Percentiles rank a stretch among this genome's conserved stretches.
These are phyloP conservation scores for Ajuga reptans DNA, from an alignment of 305 asterid genomes.

Conservation along the genomic window DNA sequence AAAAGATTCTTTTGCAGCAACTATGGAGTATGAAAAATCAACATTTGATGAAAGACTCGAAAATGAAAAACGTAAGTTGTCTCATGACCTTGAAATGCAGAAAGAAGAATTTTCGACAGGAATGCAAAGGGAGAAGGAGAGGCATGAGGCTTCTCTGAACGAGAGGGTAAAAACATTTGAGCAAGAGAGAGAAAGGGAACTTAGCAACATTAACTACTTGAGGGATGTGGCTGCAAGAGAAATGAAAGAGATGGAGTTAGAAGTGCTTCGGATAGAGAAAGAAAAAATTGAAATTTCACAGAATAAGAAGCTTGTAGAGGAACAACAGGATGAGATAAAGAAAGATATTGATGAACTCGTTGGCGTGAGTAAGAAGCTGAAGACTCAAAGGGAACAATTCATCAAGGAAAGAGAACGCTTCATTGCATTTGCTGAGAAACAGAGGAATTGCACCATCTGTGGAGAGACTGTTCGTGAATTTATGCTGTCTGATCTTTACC, in stretches of 20 bases:
- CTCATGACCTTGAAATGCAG: conserved; percentile 59
- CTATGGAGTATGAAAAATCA: conserved; percentile 71
- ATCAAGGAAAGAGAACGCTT: conserved; percentile 79
- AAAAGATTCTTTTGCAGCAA: conserved; percentile 69
- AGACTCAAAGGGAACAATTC: conserved; percentile 78
- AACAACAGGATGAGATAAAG: conserved; percentile 67
- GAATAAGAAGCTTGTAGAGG: conserved; percentile 71
- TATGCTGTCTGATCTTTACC: conserved; percentile 64
- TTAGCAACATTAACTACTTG: conserved; percentile 49
- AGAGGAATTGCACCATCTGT: conserved; percentile 59
- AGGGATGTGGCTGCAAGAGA: conserved; percentile 71
- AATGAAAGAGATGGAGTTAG: conserved; percentile 78
- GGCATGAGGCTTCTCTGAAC: conserved; percentile 49
- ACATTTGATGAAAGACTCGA: conserved; percentile 45
- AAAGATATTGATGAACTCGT: conserved; percentile 83
- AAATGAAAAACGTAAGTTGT: conserved; percentile 53
- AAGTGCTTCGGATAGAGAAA: conserved; percentile 51
- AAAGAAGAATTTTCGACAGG: conserved; percentile 65
- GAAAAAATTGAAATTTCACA: conserved; percentile 58
- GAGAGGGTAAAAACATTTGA: conserved; percentile 63
- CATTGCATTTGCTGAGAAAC: conserved; percentile 62
- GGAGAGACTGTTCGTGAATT: conserved; percentile 64
- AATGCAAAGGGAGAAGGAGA: conserved; percentile 60
- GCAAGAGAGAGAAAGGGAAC: conserved; percentile 52
- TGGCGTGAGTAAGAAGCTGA: conserved; percentile 70